Percentiles rank a stretch among this genome's conserved stretches.
Conservation (phyloP, 139 green algal genomes). For the Pleodorina starrii region DNA sequence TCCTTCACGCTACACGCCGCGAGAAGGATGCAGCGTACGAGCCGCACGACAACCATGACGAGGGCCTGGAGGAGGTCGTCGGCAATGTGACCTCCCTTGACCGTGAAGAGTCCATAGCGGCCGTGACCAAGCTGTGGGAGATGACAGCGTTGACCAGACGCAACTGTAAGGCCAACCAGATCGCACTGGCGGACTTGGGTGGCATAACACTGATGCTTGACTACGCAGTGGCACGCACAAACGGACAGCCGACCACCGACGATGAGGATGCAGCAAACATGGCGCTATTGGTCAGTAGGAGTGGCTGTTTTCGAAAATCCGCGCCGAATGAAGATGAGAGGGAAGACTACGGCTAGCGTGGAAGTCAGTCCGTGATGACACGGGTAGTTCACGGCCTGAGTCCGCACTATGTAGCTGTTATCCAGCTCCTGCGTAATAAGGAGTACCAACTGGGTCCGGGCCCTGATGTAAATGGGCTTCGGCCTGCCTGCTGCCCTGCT, state of each 20-base stretch:
- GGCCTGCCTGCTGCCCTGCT: no score
- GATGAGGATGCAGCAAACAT: neutral
- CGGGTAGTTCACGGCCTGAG: neutral
- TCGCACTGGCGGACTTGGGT: neutral
- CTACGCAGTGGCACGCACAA: neutral
- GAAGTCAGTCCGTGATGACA: neutral
- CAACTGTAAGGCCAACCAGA: constrained; percentile 12
- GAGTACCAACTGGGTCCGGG: neutral
- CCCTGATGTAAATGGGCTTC: neutral
- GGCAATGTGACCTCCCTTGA: neutral
- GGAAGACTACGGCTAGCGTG: neutral
- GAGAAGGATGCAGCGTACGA: neutral
- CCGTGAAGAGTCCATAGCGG: neutral
- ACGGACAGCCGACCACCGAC: neutral
- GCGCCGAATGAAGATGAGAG: no score
- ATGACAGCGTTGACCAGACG: neutral
- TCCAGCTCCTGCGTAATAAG: neutral
- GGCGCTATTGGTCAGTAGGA: constrained; percentile 1
- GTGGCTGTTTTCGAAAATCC: neutral
- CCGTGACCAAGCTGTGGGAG: neutral
- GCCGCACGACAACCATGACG: neutral
- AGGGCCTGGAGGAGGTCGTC: neutral
- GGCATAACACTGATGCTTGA: neutral
- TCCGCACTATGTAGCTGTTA: neutral
- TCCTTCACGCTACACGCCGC: neutral